A percentile compares a stretch with the other conserved stretches of the same genome.
Conservation (phyloP, 305 asterid genomes). For the Solanum chacoense region DNA sequence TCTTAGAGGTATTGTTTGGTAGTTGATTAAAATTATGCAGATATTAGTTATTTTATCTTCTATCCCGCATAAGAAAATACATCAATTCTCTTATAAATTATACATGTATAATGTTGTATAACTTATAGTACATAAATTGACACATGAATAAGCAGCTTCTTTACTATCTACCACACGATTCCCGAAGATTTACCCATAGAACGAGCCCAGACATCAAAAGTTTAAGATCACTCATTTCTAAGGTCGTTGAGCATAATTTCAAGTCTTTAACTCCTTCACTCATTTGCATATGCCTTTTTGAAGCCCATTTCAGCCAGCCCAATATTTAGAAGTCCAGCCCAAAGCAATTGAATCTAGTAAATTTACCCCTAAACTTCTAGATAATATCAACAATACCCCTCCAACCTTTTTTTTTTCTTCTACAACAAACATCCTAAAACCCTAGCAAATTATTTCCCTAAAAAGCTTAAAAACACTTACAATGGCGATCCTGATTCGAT, state of each 20-base stretch:
- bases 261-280: not conserved
- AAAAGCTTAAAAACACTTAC: slow-evolving; percentile 15
- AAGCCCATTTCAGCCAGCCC: not conserved
- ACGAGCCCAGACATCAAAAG: not conserved
- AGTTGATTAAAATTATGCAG: not conserved
- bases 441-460: not conserved
- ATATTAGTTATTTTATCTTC: not conserved
- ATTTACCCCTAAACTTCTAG: not conserved
- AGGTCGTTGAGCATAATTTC: not conserved
- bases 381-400: not conserved
- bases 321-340: not conserved
- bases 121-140: not conserved
- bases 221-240: not conserved
- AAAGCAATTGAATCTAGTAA: not conserved
- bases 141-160: not conserved
- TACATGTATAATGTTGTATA: not conserved
- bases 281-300: not conserved
- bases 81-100: not conserved
- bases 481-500: slow-evolving; percentile 32
- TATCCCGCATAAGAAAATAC: not conserved
- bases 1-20: not conserved
- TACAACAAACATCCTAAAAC: not conserved
- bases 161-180: not conserved
- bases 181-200: not conserved
- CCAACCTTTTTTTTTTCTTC: not conserved